Evolutionary conservation across 2,329 filamentous ascomycete genomes (phyloP).

Genomic region (Arthrobotrys iridis): DNA sequence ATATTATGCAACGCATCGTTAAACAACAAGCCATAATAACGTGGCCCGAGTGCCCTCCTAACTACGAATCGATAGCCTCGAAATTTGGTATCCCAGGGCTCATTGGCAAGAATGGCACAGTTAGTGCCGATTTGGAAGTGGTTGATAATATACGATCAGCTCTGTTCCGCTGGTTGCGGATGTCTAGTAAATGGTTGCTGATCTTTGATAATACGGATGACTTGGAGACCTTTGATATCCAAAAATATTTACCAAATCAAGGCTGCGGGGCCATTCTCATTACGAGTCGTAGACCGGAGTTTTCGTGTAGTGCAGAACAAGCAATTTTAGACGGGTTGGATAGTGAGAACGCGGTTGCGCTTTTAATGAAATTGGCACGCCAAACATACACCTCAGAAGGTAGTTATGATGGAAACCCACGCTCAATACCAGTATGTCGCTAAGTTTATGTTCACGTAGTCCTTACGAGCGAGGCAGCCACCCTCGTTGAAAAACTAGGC

Average conservation of each 20-base stretch:
- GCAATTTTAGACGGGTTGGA: not conserved
- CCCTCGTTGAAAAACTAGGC: constrained; percentile 33
- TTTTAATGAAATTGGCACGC: not conserved
- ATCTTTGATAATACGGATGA: no score
- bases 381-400: not conserved
- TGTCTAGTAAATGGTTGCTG: not conserved
- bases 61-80: constrained; percentile 3
- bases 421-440: no score
- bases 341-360: not conserved
- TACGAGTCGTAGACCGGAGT: constrained; percentile 16
- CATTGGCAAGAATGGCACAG: not conserved
- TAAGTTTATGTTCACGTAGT: no score
- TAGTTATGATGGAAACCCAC: no score
- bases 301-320: not conserved
- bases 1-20: constrained; percentile 16
- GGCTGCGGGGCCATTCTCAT: constrained; percentile 8
- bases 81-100: constrained; percentile 1
- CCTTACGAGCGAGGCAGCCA: not conserved
- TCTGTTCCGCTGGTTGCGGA: not conserved
- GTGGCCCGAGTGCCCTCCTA: not conserved
- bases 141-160: not conserved
- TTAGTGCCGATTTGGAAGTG: not conserved
- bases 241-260: constrained; percentile 14
- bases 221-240: constrained; percentile 10
- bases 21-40: constrained; percentile 3